A percentile compares a stretch with the other conserved stretches of the same genome.
phyloP scores from a whole-genome alignment of 495 filamentous ascomycete genomes.

The Evernia prunastri region DNA sequence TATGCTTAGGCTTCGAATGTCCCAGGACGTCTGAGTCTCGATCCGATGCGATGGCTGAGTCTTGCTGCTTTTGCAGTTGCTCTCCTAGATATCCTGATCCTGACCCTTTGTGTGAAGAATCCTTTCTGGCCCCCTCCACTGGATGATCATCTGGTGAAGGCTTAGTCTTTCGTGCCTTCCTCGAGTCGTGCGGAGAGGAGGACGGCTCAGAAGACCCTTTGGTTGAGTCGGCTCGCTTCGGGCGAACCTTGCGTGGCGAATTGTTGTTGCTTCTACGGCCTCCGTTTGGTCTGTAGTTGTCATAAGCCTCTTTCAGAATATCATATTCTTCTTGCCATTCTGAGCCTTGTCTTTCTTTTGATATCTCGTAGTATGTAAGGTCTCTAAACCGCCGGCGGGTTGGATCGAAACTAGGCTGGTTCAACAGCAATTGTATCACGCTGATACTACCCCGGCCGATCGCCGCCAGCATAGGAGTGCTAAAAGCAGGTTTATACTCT shows the following conservation, averaged over 20 bases:
- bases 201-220: slow-evolving; percentile 26
- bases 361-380: slow-evolving; percentile 76
- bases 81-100: slow-evolving; percentile 41
- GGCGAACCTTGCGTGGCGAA: slow-evolving; percentile 54
- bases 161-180: slow-evolving; percentile 22
- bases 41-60: slow-evolving; percentile 43
- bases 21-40: slow-evolving; percentile 44
- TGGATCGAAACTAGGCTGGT: slow-evolving; percentile 72
- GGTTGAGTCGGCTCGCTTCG: slow-evolving; percentile 48
- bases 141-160: slow-evolving; percentile 30
- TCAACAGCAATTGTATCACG: slow-evolving; percentile 72
- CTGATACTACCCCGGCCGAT: slow-evolving; percentile 85
- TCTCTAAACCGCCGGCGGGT: slow-evolving; percentile 59
- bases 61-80: slow-evolving; percentile 39
- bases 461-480: slow-evolving; percentile 88
- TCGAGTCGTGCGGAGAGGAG: slow-evolving; percentile 26
- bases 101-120: slow-evolving; percentile 35
- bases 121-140: slow-evolving; percentile 38
- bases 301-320: slow-evolving; percentile 72
- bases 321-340: slow-evolving; percentile 85
- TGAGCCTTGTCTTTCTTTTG: slow-evolving; percentile 70
- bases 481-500: slow-evolving; percentile 48
- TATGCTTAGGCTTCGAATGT: slow-evolving; percentile 36
- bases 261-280: slow-evolving; percentile 36
- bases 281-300: slow-evolving; percentile 50